Conservation (phyloP, 1,139 yeast genomes). For the Suhomyces kunorum region DNA sequence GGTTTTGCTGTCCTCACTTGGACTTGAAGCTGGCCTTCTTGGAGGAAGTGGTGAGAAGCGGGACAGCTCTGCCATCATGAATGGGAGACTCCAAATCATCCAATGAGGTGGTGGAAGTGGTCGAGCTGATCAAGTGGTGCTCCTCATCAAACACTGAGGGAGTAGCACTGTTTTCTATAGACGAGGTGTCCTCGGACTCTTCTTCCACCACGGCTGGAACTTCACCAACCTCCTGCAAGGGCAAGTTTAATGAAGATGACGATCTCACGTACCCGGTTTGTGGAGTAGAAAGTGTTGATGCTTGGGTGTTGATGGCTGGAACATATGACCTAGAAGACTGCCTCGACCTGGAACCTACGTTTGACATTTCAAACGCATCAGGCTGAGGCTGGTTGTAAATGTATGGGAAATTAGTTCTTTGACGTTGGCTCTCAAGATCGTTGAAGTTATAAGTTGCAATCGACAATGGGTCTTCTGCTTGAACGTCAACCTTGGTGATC, state of each 20-base stretch:
- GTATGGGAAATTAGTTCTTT: slow-evolving; percentile 1
- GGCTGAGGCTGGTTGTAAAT: slow-evolving; percentile 5
- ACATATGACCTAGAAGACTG: slow-evolving; percentile 30
- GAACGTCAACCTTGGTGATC: slow-evolving; percentile 30
- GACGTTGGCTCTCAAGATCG: slow-evolving; percentile 10
- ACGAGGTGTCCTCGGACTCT: slow-evolving; percentile 31
- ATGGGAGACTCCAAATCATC: slow-evolving; percentile 28
- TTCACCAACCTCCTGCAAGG: slow-evolving; percentile 11
- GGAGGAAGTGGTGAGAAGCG: slow-evolving; percentile 1
- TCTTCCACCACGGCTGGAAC: slow-evolving; percentile 19
- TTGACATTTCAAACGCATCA: slow-evolving; percentile 32
- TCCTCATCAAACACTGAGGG: slow-evolving; percentile 41
- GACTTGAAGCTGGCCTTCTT: slow-evolving; percentile 6
- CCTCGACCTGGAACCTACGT: slow-evolving; percentile 31
- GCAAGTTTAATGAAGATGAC: slow-evolving; percentile 21
- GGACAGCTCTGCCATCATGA: slow-evolving; percentile 2
- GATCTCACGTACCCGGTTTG: slow-evolving; percentile 16
- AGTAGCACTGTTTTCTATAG: slow-evolving; percentile 38
- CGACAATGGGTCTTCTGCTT: slow-evolving; percentile 38
- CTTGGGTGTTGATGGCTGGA: slow-evolving; percentile 13
- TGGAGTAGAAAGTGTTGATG: slow-evolving; percentile 10
- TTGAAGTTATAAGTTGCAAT: slow-evolving; percentile 10
- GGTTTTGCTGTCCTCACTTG: neutral
- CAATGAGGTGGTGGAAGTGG: slow-evolving; percentile 36
- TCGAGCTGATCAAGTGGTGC: slow-evolving; percentile 26